Evolutionary conservation across 1,284 basidiomycete genomes (phyloP), one percentile per base, ranked within the genome.

Genomic region (Phenoliferia sp.): DNA sequence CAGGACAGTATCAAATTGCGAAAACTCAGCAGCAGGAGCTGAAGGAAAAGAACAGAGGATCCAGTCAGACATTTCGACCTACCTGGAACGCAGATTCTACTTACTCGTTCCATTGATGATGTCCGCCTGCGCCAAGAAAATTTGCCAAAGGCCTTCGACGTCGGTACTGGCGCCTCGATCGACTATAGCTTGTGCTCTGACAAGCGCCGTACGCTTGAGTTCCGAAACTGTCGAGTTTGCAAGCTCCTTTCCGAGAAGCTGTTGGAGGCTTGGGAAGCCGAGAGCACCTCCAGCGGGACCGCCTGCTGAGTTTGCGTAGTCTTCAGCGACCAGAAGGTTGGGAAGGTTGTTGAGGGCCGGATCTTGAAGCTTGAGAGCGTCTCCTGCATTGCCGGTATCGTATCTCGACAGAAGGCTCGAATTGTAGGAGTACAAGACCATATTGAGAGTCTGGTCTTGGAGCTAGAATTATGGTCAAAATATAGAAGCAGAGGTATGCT

Each of bases 361-460:
- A 28, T 54, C 50, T 54, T 54, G 50, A 54, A 54, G 50, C 50
- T 54, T n/a, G n/a, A n/a, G n/a, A n/a, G n/a, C n/a, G n/a, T n/a
- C n/a, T n/a, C n/a, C n/a, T n/a, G n/a, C n/a, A n/a, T n/a, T n/a
- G n/a, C n/a, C n/a, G n/a, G n/a, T n/a, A n/a, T n/a, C n/a, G n/a
- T n/a, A n/a, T n/a, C n/a, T n/a, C n/a, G n/a, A n/a, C n/a, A n/a
- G n/a, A n/a, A n/a, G n/a, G n/a, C n/a, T n/a, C n/a, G n/a, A n/a
- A n/a, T n/a, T n/a, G n/a, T n/a, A n/a, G n/a, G n/a, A n/a, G n/a
- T n/a, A n/a, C n/a, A n/a, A n/a, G n/a, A n/a, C n/a, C n/a, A n/a
- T n/a, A n/a, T n/a, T n/a, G n/a, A n/a, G n/a, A n/a, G n/a, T n/a
- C n/a, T n/a, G n/a, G n/a, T n/a, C n/a, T n/a, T n/a, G n/a, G n/a